These are phyloP conservation scores for Fereydounia khargensis DNA, from an alignment of 1,284 basidiomycete species.

Conservation along the genomic window DNA sequence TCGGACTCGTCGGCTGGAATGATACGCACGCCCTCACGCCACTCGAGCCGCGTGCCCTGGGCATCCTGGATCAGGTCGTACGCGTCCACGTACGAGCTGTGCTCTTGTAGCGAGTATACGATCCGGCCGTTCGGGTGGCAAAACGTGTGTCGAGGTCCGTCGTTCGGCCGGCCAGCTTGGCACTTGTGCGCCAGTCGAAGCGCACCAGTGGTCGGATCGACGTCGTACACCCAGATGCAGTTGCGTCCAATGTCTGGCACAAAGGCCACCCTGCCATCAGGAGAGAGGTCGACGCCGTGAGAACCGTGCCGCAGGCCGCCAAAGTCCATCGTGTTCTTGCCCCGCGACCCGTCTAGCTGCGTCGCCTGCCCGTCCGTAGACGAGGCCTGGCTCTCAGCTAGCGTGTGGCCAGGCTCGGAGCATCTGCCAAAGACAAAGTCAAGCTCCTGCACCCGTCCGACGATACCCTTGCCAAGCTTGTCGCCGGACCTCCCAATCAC, in stretches of 20 bases:
- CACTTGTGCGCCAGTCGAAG: constrained; percentile 55
- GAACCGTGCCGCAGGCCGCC: constrained; percentile 36
- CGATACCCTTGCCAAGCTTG: constrained; percentile 14
- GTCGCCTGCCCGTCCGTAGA: background rate
- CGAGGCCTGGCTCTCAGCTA: constrained; percentile 3
- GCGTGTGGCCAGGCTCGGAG: constrained; percentile 25
- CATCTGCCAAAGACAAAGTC: constrained; percentile 42
- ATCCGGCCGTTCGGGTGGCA: constrained; percentile 58
- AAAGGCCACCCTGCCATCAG: constrained; percentile 10
- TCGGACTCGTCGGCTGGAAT: constrained; percentile 40
- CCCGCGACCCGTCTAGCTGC: constrained; percentile 10
- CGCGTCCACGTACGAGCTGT: constrained; percentile 50
- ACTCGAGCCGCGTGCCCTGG: constrained; percentile 23
- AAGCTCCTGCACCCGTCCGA: constrained; percentile 46
- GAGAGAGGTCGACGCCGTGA: constrained; percentile 15
- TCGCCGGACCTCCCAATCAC: background rate
- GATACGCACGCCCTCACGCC: constrained; percentile 51
- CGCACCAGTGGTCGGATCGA: constrained; percentile 37
- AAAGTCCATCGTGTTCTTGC: constrained; percentile 35
- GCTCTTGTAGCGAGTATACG: constrained; percentile 58
- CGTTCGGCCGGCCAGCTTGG: constrained; percentile 55
- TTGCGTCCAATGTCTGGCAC: constrained; percentile 55
- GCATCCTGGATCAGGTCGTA: constrained; percentile 34
- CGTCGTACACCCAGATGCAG: constrained; percentile 58
- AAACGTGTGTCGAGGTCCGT: constrained; percentile 59